Evolutionary conservation across 768 basidiomycete species (phyloP).

Genomic region (Naganishia antarctica): DNA sequence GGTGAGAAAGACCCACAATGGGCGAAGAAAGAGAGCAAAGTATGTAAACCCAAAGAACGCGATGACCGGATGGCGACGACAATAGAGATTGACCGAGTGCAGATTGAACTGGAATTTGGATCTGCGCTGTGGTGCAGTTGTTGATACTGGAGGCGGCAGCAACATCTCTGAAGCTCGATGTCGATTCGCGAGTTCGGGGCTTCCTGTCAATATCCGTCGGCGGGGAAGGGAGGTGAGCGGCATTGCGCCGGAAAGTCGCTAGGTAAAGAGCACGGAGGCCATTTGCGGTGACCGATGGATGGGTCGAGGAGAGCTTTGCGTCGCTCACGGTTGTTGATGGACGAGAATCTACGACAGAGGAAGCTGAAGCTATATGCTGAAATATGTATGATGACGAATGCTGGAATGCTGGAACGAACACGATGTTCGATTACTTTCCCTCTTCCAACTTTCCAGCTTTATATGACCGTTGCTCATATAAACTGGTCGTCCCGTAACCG

Average conservation of each 20-base stretch:
- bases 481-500: too few species aligned
- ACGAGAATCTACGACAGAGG: too few species aligned
- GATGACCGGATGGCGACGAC: constrained; percentile 7
- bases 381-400: neutral
- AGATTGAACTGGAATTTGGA: neutral
- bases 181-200: neutral
- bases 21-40: constrained; percentile 1
- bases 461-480: too few species aligned
- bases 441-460: neutral
- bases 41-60: constrained; percentile 2
- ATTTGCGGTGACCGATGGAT: neutral
- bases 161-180: neutral
- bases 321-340: too few species aligned
- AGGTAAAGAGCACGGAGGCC: neutral
- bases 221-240: constrained; percentile 11
- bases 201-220: constrained; percentile 7
- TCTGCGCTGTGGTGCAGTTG: neutral
- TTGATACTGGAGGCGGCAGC: constrained; percentile 4
- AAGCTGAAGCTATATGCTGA: too few species aligned
- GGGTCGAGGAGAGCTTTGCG: neutral
- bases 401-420: constrained; percentile 5
- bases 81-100: neutral
- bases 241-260: neutral
- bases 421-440: constrained; percentile 15
- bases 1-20: constrained; percentile 4